phyloP scores from a whole-genome alignment of 73 alveolate genomes.

The Paramecium caudatum region DNA sequence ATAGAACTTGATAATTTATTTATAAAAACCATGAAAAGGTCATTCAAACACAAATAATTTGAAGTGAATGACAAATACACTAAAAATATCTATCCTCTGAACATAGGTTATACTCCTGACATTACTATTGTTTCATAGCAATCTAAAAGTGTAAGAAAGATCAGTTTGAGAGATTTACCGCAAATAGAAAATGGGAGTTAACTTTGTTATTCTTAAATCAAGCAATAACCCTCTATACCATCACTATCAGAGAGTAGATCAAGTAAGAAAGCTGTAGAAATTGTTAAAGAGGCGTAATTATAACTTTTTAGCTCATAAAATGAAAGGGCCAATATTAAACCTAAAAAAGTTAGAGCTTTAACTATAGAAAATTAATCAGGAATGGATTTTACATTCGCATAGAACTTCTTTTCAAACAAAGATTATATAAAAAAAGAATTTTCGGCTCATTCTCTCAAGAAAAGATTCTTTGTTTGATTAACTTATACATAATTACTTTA shows the following conservation, averaged over 20 bases:
- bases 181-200: no score
- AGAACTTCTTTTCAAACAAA: slow-evolving; percentile 29
- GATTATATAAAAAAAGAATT: not conserved
- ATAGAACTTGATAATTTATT: no score
- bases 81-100: no score
- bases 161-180: no score
- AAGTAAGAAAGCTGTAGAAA: not conserved
- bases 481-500: not conserved
- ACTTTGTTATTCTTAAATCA: no score
- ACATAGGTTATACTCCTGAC: no score
- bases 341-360: slow-evolving; percentile 13
- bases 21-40: no score
- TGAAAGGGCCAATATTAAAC: not conserved
- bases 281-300: slow-evolving; percentile 25
- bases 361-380: slow-evolving; percentile 51
- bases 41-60: no score
- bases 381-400: slow-evolving; percentile 17
- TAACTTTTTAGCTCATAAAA: slow-evolving; percentile 3
- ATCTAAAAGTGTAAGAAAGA: no score
- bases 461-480: slow-evolving; percentile 7
- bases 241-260: not conserved
- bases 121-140: no score
- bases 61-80: no score
- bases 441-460: not conserved
- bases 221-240: no score